Percentiles rank a stretch among this genome's conserved stretches.
Evolutionary conservation across 2,329 filamentous ascomycete species (phyloP).

Genomic region (Chaetomiaceae sp.): DNA sequence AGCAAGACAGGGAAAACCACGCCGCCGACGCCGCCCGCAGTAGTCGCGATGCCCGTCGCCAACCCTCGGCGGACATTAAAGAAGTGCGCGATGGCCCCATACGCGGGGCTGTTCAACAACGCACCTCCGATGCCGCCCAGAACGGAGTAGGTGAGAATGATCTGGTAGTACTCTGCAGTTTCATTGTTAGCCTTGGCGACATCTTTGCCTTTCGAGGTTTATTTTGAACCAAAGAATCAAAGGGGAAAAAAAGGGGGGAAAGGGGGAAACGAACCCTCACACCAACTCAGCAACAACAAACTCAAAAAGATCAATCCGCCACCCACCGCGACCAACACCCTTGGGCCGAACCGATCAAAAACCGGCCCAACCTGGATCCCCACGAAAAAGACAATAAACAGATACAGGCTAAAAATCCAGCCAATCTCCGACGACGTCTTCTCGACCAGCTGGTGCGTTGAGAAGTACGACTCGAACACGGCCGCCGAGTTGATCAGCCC

Average conservation of each 20-base stretch:
- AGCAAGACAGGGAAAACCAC: conserved; percentile 55
- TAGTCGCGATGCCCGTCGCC: conserved; percentile 77
- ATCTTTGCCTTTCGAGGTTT: too few species aligned
- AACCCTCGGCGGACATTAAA: conserved; percentile 70
- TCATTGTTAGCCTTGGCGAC: conserved; percentile 8
- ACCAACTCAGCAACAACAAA: conserved; percentile 65
- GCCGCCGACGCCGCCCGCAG: conserved; percentile 66
- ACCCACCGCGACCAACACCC: conserved; percentile 61
- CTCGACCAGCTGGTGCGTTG: conserved; percentile 63
- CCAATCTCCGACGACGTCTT: conserved; percentile 66
- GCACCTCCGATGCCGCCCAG: conserved; percentile 69
- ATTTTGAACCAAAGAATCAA: not conserved
- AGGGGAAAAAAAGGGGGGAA: not conserved
- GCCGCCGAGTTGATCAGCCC: conserved; percentile 73
- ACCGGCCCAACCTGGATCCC: conserved; percentile 78
- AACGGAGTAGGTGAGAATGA: conserved; percentile 71
- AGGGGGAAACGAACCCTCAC: conserved; percentile 46
- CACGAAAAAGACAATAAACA: conserved; percentile 77
- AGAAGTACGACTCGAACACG: conserved; percentile 73
- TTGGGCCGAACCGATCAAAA: conserved; percentile 72
- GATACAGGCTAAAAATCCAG: conserved; percentile 83
- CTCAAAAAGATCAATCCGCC: conserved; percentile 57
- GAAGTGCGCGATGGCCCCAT: conserved; percentile 73
- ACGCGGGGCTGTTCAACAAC: conserved; percentile 71
- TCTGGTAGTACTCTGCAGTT: conserved; percentile 70